Base-by-base conservation (phyloP, 768 basidiomycete genomes). In the Tricholoma saponaceum region DNA sequence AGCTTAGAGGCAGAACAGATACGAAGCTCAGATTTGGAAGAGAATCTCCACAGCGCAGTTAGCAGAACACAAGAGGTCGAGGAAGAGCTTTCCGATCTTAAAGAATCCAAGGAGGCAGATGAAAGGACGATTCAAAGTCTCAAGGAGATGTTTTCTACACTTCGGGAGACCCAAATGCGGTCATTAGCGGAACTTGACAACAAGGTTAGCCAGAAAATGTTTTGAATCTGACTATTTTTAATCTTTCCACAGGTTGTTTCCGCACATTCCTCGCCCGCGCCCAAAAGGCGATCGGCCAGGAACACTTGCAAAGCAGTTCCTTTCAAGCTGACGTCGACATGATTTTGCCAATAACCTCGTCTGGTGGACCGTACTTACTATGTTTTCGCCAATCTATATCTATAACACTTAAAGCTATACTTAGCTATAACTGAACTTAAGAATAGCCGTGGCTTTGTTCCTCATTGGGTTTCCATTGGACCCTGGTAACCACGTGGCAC, bases 121-220 rank as follows among this genome's bases (percentile, higher is more conserved):
- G 74, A 71, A 54, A 58, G 52, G 30, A 74, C 69, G 5, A 76
- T 79, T 23, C 60, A 67, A 30, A 63, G 54, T 16, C 65, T 79
- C 55, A 72, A 72, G 56, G 61, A 64, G 0, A 58, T 64, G 9
- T 74, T 74, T 53, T 64, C 65, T 20, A 61, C 62, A 32, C 60
- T 76, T 51, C 69, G 67, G 13, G 67, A 72, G n/a, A 56, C 60
- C 6, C 74, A 79, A 58, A 61, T 67, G 62, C 66, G 71, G 22
- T 68, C 66, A 28, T 62, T 79, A 56, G 65, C 64, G 20, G 72
- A 73, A 59, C 52, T 76, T 35, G 72, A 74, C 43, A 62, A 66
- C 39, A 71, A 74, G 73, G 77, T 78, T 59, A 51, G 73, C 30
- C 32, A 25, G n/a, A 23, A 46, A 16, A 12, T 32, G 30, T 4